phyloP scores from a whole-genome alignment of 2,329 filamentous ascomycete species.

The Monosporascus sp. region DNA sequence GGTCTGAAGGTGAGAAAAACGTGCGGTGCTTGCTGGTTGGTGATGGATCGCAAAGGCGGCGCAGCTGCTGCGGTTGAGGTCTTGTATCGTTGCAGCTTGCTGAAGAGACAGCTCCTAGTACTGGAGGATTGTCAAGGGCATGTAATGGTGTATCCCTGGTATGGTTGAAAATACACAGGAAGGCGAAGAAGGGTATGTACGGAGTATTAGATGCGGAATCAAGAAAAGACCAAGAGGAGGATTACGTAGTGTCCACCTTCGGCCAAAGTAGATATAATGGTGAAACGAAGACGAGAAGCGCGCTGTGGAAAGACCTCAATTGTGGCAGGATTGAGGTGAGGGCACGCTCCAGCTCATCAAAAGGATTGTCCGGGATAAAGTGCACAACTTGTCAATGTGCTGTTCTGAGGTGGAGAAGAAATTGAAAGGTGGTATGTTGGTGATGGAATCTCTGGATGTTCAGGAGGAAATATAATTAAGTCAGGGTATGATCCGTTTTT shows the following conservation, averaged over 20 bases:
- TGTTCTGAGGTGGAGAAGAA: neutral
- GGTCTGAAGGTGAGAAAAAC: neutral
- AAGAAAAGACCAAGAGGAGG: neutral
- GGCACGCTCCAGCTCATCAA: neutral
- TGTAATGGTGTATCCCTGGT: neutral
- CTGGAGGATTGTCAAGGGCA: neutral
- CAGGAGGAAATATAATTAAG: neutral
- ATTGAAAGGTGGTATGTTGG: neutral
- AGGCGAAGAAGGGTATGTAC: neutral
- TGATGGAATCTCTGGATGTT: neutral
- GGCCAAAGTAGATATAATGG: neutral
- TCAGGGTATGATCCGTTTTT: neutral
- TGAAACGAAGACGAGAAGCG: neutral
- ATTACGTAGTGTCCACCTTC: slow-evolving; percentile 1
- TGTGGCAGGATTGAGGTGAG: neutral
- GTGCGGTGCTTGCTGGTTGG: neutral
- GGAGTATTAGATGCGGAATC: no score
- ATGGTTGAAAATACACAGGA: neutral
- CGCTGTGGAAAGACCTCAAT: neutral
- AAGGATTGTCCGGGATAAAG: neutral
- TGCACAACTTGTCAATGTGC: neutral
- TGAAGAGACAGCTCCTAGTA: no score
- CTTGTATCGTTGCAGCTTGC: neutral
- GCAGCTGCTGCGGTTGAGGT: neutral
- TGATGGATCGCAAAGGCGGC: neutral